Conservation (phyloP, 1,284 basidiomycete species). For the Cryptococcus sp. region DNA sequence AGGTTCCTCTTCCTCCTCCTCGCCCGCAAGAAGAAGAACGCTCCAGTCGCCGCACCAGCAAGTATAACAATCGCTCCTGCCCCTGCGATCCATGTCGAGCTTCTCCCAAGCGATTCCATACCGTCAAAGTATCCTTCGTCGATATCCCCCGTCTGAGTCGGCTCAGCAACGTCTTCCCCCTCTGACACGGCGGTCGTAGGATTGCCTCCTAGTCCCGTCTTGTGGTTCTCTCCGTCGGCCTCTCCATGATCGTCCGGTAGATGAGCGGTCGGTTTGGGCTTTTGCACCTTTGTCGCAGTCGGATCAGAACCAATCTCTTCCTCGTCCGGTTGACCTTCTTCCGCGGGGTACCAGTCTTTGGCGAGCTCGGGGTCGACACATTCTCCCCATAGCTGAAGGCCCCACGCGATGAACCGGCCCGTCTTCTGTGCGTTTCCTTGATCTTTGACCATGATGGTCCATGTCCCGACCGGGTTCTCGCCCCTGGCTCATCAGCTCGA, state of each 20-base stretch:
- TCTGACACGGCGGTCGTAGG: conserved; percentile 9
- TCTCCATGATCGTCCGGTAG: conserved; percentile 79
- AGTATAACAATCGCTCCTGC: conserved; percentile 66
- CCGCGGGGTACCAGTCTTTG: conserved; percentile 54
- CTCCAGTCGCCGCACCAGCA: conserved; percentile 59
- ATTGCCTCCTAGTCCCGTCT: conserved; percentile 26
- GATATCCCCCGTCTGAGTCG: conserved; percentile 18
- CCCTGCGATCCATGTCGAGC: conserved; percentile 78
- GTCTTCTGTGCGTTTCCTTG: conserved; percentile 57
- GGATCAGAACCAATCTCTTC: conserved; percentile 48
- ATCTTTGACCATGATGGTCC: conserved; percentile 84
- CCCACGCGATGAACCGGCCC: conserved; percentile 87
- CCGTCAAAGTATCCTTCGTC: conserved; percentile 85
- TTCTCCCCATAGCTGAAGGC: conserved; percentile 90
- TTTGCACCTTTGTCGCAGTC: conserved; percentile 46
- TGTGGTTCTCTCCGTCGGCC: conserved; percentile 39
- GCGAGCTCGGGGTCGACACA: conserved; percentile 66
- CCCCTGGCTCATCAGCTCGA: conserved; percentile 56
- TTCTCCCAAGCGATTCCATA: conserved; percentile 67
- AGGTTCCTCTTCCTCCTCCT: conserved; percentile 53
- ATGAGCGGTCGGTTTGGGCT: conserved; percentile 78
- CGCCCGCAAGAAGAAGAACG: conserved; percentile 52
- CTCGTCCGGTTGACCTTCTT: conserved; percentile 43
- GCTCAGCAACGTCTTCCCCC: conserved; percentile 8
- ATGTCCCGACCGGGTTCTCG: conserved; percentile 85